Evolutionary conservation across 768 basidiomycete species (phyloP), one percentile per base, ranked within the genome.

Genomic region (Sarcodon sp.): DNA sequence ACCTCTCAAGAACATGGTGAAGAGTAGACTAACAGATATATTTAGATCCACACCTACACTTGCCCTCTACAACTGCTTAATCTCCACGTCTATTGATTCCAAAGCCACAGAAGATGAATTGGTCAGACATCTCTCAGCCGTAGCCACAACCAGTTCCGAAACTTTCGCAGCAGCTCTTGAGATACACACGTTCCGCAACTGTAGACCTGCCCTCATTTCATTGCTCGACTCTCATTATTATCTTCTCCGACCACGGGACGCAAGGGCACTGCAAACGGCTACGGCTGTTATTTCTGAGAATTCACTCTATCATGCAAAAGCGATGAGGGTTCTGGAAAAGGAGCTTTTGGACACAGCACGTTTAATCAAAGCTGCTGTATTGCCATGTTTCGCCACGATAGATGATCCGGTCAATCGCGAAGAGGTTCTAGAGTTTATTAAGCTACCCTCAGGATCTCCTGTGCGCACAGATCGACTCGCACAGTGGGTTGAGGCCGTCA

Each of bases 181-280:
- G 3, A 76, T 83, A 50, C 59, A 73, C 55, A 59, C 70, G 3
- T 36, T 57, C 3, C 66, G 70, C 37, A 55, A 59, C 54, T 55
- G 72, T 33, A 50, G 61, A 6, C 56, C 60, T 0, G 55, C 54
- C 31, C 60, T 82, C 51, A 44, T 65, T 37, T 34, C 49, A 0
- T 68, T 81, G 8, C 71, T 83, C 45, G 57, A 66, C 15, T 48
- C 63, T 0, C 63, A 83, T 54, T 59, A 64, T 1, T 68, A 79
- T 46, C 73, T 83, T 39, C 66, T 84, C n/a, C 79, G 80, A 3
- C 71, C 80, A 1, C 72, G 76, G 11, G 80, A 84, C 45, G 63
- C 71, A 4, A 33, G 56, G 1, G 59, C 66, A 0, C 58, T 79
- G 15, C 79, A 77, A 49, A 51, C 56, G 12, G 75, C 76, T 0